These are phyloP conservation scores for Diaporthe batatas DNA, from an alignment of 2,329 filamentous ascomycete species.

Conservation along the genomic window DNA sequence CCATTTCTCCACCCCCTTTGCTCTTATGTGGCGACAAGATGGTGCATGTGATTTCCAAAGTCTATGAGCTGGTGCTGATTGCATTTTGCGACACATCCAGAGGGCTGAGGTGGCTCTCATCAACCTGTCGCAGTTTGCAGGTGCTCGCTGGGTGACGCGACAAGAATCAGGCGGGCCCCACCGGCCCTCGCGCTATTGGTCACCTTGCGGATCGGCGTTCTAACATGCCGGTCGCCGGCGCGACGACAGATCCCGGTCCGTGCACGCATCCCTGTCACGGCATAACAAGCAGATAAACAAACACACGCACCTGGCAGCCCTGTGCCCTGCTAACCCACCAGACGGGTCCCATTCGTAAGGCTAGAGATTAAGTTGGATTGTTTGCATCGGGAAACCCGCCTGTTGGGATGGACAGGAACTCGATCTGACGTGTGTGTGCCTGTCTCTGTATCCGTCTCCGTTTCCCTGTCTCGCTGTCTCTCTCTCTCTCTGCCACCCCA, in stretches of 20 bases:
- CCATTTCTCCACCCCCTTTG: neutral
- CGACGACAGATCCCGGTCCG: constrained; percentile 37
- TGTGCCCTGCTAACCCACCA: too few species aligned
- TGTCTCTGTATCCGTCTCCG: neutral
- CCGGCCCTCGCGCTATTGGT: constrained; percentile 18
- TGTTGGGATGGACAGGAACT: neutral
- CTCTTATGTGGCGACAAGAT: neutral
- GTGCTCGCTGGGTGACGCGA: constrained; percentile 39
- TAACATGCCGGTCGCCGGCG: constrained; percentile 36
- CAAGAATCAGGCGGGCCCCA: constrained; percentile 21
- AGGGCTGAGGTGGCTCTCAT: neutral
- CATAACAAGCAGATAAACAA: constrained; percentile 34
- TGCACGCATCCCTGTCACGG: constrained; percentile 35
- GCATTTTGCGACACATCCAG: neutral
- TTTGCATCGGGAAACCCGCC: constrained; percentile 12
- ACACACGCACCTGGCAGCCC: constrained; percentile 22
- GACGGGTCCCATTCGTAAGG: constrained; percentile 25
- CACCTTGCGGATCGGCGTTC: constrained; percentile 17
- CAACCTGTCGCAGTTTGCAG: neutral
- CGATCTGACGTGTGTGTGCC: constrained; percentile 21
- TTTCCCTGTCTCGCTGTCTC: neutral
- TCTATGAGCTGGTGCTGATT: neutral
- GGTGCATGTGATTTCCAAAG: neutral
- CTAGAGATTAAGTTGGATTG: constrained; percentile 30
- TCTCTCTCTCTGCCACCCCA: constrained; percentile 1